Evolutionary conservation across 805 yeast genomes (phyloP).

Genomic region (Clavispora asparagi): DNA sequence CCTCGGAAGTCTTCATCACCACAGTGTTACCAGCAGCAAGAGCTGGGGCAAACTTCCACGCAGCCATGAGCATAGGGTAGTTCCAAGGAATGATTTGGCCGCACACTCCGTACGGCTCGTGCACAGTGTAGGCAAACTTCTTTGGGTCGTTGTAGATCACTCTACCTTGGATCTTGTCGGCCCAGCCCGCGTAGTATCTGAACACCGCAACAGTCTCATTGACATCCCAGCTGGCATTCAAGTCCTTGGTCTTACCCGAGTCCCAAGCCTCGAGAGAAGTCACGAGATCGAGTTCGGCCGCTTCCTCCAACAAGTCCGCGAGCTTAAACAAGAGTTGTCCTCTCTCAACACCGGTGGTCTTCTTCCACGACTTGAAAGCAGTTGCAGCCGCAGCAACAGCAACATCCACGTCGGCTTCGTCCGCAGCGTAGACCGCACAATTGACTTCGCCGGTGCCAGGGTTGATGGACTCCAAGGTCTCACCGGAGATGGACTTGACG

Average conservation of each 20-base stretch:
- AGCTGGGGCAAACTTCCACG: constrained; percentile 83
- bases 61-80: constrained; percentile 62
- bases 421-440: constrained; percentile 38
- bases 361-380: constrained; percentile 44
- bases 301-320: constrained; percentile 30
- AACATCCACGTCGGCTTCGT: constrained; percentile 36
- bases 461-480: constrained; percentile 37
- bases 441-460: constrained; percentile 41
- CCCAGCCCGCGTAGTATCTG: constrained; percentile 59
- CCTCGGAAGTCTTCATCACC: constrained; percentile 69
- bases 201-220: constrained; percentile 41
- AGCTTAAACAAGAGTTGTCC: constrained; percentile 32
- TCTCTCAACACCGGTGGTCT: constrained; percentile 39
- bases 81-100: constrained; percentile 73
- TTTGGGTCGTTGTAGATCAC: constrained; percentile 38
- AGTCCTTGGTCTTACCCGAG: constrained; percentile 42
- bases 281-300: constrained; percentile 24
- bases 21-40: constrained; percentile 73
- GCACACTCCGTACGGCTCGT: constrained; percentile 63
- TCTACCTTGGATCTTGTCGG: constrained; percentile 50
- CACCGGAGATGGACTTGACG: constrained; percentile 14
- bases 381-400: constrained; percentile 36
- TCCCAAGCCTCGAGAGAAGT: constrained; percentile 43
- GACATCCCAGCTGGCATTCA: constrained; percentile 47
- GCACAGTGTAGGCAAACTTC: constrained; percentile 61